These are phyloP conservation scores for Conringia planisiliqua DNA, from an alignment of 345 rosid species.

Conservation along the genomic window DNA sequence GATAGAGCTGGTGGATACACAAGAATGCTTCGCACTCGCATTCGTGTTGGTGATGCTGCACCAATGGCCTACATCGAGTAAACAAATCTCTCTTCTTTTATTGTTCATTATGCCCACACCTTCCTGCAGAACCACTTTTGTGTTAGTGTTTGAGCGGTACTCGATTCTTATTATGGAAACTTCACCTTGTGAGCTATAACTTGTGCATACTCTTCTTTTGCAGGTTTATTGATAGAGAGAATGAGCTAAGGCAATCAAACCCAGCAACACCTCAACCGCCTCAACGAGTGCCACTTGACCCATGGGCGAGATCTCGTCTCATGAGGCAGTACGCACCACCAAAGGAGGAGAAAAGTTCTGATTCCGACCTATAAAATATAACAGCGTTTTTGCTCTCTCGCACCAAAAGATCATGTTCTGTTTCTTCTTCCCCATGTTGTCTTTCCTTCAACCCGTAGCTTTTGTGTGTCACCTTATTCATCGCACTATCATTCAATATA, in stretches of 20 bases:
- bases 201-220: neutral
- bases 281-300: conserved; percentile 63
- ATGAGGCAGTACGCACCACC: conserved; percentile 73
- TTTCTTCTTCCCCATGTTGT: neutral
- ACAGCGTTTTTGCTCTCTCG: neutral
- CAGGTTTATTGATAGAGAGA: conserved; percentile 90
- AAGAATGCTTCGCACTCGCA: conserved; percentile 79
- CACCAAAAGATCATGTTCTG: conserved; percentile 3
- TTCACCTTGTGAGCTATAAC: neutral
- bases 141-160: neutral
- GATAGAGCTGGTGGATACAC: conserved; percentile 96
- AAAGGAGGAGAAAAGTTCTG: conserved; percentile 62
- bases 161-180: neutral
- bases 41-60: conserved; percentile 95
- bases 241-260: conserved; percentile 82
- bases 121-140: neutral
- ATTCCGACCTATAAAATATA: conserved; percentile 39
- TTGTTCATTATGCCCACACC: neutral
- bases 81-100: neutral
- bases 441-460: neutral
- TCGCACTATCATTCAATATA: neutral
- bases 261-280: conserved; percentile 68
- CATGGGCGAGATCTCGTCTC: conserved; percentile 79
- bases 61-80: conserved; percentile 95
- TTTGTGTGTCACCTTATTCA: conserved; percentile 8